A percentile compares a stretch with the other conserved stretches of the same genome.
phyloP scores from a whole-genome alignment of 495 filamentous ascomycete genomes.

The Lentithecium fluviatile region DNA sequence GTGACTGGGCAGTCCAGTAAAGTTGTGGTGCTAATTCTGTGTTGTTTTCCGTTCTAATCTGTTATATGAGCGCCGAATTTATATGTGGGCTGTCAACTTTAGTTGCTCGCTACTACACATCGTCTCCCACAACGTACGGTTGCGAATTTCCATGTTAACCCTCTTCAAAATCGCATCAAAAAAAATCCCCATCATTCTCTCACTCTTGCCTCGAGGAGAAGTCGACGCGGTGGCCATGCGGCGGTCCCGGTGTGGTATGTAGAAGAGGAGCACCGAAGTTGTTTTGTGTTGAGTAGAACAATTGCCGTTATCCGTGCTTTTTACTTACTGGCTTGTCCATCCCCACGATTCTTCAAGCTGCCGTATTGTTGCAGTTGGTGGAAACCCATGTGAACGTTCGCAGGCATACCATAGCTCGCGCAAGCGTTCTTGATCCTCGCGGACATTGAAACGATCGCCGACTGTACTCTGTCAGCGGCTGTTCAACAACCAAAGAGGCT shows the following conservation, averaged over 20 bases:
- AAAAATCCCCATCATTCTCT: too few species aligned
- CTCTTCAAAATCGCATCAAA: too few species aligned
- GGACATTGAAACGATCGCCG: slow-evolving; percentile 28
- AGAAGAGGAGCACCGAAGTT: neutral
- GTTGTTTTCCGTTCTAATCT: too few species aligned
- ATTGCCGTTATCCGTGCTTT: neutral
- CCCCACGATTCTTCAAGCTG: slow-evolving; percentile 33
- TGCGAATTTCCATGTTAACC: too few species aligned
- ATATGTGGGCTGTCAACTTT: too few species aligned
- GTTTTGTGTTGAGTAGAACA: neutral
- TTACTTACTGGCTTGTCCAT: slow-evolving; percentile 2
- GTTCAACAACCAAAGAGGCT: neutral
- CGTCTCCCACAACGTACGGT: too few species aligned
- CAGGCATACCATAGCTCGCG: slow-evolving; percentile 10
- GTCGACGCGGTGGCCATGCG: neutral
- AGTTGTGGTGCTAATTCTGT: too few species aligned
- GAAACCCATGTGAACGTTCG: slow-evolving; percentile 24
- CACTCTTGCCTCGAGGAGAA: neutral
- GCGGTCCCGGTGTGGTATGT: neutral
- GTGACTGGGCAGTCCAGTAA: too few species aligned
- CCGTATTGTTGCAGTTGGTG: slow-evolving; percentile 18
- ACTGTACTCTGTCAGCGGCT: slow-evolving; percentile 10
- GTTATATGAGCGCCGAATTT: too few species aligned
- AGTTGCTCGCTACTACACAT: too few species aligned
- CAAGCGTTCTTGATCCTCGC: slow-evolving; percentile 18